These are phyloP conservation scores for Coccinonectria pachysandricola DNA, from an alignment of 2,329 filamentous ascomycete genomes.

Conservation along the genomic window DNA sequence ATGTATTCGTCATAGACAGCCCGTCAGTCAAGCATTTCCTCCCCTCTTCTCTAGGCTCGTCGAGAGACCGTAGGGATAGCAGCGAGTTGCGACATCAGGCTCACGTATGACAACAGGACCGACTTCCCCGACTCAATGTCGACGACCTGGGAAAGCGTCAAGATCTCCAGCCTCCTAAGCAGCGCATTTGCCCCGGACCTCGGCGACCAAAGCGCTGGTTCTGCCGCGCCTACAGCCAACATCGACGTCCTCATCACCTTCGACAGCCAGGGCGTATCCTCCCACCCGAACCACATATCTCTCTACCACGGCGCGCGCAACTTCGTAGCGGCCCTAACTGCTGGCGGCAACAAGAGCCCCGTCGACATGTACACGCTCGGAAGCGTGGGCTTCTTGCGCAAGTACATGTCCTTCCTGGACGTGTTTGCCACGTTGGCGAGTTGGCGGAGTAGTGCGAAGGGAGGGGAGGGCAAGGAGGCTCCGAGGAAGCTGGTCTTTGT, in stretches of 20 bases:
- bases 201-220: slow-evolving; percentile 23
- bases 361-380: slow-evolving; percentile 80
- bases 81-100: neutral
- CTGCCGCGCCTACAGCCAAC: slow-evolving; percentile 32
- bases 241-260: slow-evolving; percentile 89
- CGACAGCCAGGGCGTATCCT: slow-evolving; percentile 69
- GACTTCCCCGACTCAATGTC: slow-evolving; percentile 89
- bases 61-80: neutral
- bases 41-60: neutral
- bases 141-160: slow-evolving; percentile 59
- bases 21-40: slow-evolving; percentile 36
- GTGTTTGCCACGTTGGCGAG: slow-evolving; percentile 55
- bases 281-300: slow-evolving; percentile 88
- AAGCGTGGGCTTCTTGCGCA: slow-evolving; percentile 61
- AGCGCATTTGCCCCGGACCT: slow-evolving; percentile 63
- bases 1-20: slow-evolving; percentile 79
- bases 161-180: slow-evolving; percentile 60
- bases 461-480: slow-evolving; percentile 20
- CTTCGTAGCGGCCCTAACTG: slow-evolving; percentile 60
- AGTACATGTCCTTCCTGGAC: slow-evolving; percentile 74
- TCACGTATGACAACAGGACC: no score
- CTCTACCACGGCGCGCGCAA: slow-evolving; percentile 70
- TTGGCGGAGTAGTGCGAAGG: slow-evolving; percentile 26
- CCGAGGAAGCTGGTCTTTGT: slow-evolving; percentile 58
- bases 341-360: slow-evolving; percentile 53